These are phyloP conservation scores for Blastobotrys petasosporus DNA, from an alignment of 1,139 yeast genomes.

Conservation along the genomic window DNA sequence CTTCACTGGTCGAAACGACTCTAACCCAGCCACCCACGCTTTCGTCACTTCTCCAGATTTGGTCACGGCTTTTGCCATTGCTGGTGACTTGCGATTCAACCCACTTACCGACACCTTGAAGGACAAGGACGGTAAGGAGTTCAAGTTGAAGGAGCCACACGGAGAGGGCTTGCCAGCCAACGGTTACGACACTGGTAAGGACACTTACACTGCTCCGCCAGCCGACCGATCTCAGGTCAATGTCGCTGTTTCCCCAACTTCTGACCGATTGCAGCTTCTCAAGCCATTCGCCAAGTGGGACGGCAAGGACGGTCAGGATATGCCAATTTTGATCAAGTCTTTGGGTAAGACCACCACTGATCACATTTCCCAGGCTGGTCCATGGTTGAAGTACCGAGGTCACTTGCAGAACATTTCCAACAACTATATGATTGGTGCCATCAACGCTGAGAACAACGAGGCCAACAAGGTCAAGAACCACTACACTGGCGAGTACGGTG, in stretches of 20 bases:
- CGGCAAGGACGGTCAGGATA: conserved; percentile 83
- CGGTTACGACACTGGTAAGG: conserved; percentile 92
- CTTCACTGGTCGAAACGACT: conserved; percentile 97
- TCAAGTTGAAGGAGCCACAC: conserved; percentile 80
- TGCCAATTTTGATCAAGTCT: conserved; percentile 95
- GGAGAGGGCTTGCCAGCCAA: conserved; percentile 90
- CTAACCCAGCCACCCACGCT: conserved; percentile 97
- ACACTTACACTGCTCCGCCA: conserved; percentile 99
- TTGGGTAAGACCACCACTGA: conserved; percentile 98
- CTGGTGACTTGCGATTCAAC: conserved; percentile 98
- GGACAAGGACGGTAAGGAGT: conserved; percentile 93
- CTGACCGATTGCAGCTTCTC: conserved; percentile 83
- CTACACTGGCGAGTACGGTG: conserved; percentile 85
- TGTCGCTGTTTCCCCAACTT: conserved; percentile 77
- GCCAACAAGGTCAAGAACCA: conserved; percentile 88
- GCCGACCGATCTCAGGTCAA: conserved; percentile 68
- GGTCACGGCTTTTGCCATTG: conserved; percentile 91
- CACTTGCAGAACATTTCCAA: conserved; percentile 98
- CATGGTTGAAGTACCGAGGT: conserved; percentile 99
- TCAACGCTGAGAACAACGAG: conserved; percentile 92
- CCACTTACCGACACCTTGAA: conserved; percentile 92
- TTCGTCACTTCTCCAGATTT: conserved; percentile 98
- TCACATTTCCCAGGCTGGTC: conserved; percentile 99
- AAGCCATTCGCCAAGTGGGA: conserved; percentile 93
- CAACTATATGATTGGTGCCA: conserved; percentile 99